Evolutionary conservation across 345 rosid species (phyloP).

Genomic region (Citrus inodora): DNA sequence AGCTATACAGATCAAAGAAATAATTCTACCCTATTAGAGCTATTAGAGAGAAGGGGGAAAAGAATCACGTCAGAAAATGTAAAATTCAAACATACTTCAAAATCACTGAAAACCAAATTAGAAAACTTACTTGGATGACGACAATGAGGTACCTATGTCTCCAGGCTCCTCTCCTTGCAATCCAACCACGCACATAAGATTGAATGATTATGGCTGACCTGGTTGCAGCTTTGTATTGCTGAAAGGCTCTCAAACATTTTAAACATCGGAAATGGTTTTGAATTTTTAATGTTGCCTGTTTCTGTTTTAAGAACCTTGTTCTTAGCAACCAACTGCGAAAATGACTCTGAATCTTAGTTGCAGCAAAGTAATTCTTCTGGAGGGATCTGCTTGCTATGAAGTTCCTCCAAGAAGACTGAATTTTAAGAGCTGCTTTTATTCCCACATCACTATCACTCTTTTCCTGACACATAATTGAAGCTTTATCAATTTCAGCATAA

Average conservation of each 20-base stretch:
- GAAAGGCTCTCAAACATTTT: conserved; percentile 29
- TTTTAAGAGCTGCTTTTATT: conserved; percentile 43
- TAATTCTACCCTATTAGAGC: background rate
- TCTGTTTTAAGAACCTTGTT: conserved; percentile 33
- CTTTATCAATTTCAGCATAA: conserved; percentile 15
- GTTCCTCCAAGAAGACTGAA: conserved; percentile 61
- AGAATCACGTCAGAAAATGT: background rate
- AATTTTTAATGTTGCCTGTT: conserved; percentile 37
- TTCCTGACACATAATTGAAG: conserved; percentile 7
- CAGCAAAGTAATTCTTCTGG: conserved; percentile 33
- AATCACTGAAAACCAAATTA: background rate
- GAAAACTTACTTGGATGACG: conserved; percentile 60
- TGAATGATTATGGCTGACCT: conserved; percentile 58
- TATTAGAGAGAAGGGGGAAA: background rate
- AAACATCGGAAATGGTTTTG: conserved; percentile 32
- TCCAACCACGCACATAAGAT: conserved; percentile 62
- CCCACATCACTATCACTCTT: conserved; percentile 16
- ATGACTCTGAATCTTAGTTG: conserved; percentile 45
- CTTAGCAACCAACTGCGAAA: conserved; percentile 47
- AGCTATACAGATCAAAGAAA: background rate
- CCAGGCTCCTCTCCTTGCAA: conserved; percentile 29
- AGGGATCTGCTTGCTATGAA: conserved; percentile 19
- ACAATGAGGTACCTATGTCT: conserved; percentile 28
- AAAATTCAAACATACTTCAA: background rate
- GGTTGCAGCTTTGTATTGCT: conserved; percentile 28